phyloP scores from a whole-genome alignment of 23 red algal genomes.

The Agarophyton chilense region DNA sequence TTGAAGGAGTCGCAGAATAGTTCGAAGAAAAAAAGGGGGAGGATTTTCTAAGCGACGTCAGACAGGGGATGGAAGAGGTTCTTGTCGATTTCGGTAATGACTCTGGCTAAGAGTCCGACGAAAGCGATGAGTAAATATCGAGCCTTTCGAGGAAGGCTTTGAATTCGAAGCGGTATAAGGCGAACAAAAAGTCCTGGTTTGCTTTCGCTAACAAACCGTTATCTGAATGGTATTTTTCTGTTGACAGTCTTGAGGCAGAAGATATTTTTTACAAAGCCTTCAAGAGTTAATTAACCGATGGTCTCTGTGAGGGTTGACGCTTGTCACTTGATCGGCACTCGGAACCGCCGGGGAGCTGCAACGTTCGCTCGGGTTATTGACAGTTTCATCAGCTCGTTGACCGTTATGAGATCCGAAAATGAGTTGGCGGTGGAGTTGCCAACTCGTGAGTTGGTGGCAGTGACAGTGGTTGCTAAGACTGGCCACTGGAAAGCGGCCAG shows the following conservation, averaged over 20 bases:
- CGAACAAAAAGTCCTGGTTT: neutral
- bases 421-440: neutral
- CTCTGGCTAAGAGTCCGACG: too few relatives aligned
- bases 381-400: neutral
- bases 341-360: neutral
- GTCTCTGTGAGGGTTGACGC: neutral
- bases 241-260: neutral
- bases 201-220: too few relatives aligned
- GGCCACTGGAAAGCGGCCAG: neutral
- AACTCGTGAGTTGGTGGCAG: neutral
- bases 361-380: neutral
- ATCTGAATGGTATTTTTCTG: neutral
- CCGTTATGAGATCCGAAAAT: neutral
- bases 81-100: too few relatives aligned
- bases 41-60: too few relatives aligned
- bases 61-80: too few relatives aligned
- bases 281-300: constrained; percentile 1
- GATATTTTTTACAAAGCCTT: neutral
- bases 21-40: too few relatives aligned
- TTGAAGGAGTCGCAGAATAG: too few relatives aligned
- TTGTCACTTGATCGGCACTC: neutral
- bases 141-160: too few relatives aligned
- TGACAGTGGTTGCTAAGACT: neutral
- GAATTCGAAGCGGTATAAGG: too few relatives aligned
- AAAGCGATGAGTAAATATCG: too few relatives aligned